Evolutionary conservation across 1,284 basidiomycete species (phyloP).

Genomic region (Puccinia triticina): DNA sequence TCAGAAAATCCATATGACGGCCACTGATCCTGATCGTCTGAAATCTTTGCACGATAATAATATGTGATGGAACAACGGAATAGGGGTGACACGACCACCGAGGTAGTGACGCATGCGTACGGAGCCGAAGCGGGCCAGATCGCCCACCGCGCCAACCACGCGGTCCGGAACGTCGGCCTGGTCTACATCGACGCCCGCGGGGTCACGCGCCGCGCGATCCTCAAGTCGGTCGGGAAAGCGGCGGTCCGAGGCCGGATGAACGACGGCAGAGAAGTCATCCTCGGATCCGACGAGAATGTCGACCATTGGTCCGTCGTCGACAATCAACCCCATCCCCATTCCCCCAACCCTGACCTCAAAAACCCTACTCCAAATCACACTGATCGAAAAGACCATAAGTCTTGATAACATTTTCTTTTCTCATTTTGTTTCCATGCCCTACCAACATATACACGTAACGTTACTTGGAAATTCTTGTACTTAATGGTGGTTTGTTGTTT

Average conservation of each 20-base stretch:
- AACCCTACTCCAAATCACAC: no score
- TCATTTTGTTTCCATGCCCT: no score
- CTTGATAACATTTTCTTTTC: not conserved
- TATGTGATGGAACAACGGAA: constrained; percentile 9
- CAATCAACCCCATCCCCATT: not conserved
- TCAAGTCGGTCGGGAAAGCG: constrained; percentile 58
- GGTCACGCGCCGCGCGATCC: constrained; percentile 56
- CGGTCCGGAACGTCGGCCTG: constrained; percentile 57
- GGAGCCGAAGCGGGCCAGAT: constrained; percentile 59
- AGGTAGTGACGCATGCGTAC: constrained; percentile 59
- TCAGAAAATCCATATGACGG: no score
- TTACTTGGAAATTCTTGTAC: not conserved
- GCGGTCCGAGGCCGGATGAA: constrained; percentile 56
- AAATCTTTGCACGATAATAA: no score
- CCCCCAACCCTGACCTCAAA: not conserved
- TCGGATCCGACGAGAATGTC: constrained; percentile 35
- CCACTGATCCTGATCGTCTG: no score
- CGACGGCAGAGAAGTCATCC: constrained; percentile 52
- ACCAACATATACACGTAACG: not conserved
- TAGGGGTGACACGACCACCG: constrained; percentile 56
- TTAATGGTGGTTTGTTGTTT: no score
- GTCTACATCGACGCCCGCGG: constrained; percentile 60
- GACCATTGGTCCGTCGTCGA: constrained; percentile 18
- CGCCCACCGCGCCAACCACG: constrained; percentile 56
- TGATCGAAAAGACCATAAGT: not conserved